Evolutionary conservation across 2,329 filamentous ascomycete genomes (phyloP), one percentile per base, ranked within the genome.

Genomic region (Sarocladium brachiariae): DNA sequence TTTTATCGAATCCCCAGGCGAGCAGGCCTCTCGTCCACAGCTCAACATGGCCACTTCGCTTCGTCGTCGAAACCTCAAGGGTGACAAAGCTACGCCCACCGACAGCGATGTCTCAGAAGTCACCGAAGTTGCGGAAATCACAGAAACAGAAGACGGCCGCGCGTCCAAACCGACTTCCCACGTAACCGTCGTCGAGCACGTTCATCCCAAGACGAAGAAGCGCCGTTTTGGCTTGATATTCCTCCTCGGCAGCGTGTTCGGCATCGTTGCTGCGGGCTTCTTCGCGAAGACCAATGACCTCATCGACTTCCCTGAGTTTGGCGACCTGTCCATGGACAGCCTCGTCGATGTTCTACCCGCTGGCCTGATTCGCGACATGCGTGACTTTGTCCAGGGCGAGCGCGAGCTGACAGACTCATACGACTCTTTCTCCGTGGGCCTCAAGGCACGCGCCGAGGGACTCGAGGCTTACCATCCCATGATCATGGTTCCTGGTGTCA

Each of bases 401-500:
- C 85, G 89, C 57, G 89, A 95, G 58, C 70, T 76, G 38, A 81
- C 89, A 38, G 85, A 95, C 56, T 87, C 86, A 61, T 96, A 96
- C 69, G 93, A 99, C 71, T 88, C 91, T 5, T 99, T 99, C 63
- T 82, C 90, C 1, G 87, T 97, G 43, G 95, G 93, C 4, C 71
- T 93, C 25, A 87, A 95, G 61, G 85, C 91, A 18, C 83, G 83
- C 34, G 73, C 83, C 4, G 87, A 96, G 65, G 95, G 95, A 1
- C 76, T 97, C 16, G 67, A 78, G 45, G 92, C 88, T 14, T 78
- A 87, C 53, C 90, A 96, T 60, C 89, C 93, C 1, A 84, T 99
- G 54, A 87, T 99, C 56, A 97, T 99, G 92, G 84, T 99, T 9
- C 93, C 93, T 0, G 93, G 93, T 4, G 93, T 99, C 53, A 99